Evolutionary conservation across 805 yeast species (phyloP).

Genomic region (Kluyveromyces wickerhamii): DNA sequence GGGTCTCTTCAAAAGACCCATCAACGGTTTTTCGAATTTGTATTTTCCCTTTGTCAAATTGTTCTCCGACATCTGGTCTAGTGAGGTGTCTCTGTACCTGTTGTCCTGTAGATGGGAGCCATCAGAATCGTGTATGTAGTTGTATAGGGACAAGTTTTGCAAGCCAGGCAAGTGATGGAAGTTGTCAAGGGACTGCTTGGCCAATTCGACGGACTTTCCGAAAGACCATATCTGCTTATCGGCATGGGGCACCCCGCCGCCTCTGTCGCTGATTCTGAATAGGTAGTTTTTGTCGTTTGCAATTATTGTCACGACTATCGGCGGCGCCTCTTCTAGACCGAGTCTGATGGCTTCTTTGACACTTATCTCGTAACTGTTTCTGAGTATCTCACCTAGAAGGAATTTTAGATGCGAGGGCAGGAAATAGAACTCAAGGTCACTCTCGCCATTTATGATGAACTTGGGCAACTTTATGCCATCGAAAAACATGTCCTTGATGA

Average conservation of each 20-base stretch:
- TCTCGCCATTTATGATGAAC: conserved; percentile 65
- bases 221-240: conserved; percentile 71
- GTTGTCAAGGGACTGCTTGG: conserved; percentile 50
- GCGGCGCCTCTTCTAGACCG: conserved; percentile 44
- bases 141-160: conserved; percentile 30
- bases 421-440: conserved; percentile 65
- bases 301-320: conserved; percentile 69
- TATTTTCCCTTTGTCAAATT: conserved; percentile 18
- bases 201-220: conserved; percentile 58
- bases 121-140: conserved; percentile 18
- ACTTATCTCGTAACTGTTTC: conserved; percentile 82
- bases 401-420: conserved; percentile 82
- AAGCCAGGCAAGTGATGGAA: conserved; percentile 67
- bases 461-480: conserved; percentile 60
- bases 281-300: conserved; percentile 58
- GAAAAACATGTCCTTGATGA: conserved; percentile 44
- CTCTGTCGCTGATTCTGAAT: conserved; percentile 79
- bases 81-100: conserved; percentile 33
- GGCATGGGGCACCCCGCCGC: conserved; percentile 73
- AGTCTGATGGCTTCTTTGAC: conserved; percentile 38
- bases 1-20: conserved; percentile 61
- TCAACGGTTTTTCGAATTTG: conserved; percentile 40
- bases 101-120: conserved; percentile 9
- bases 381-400: conserved; percentile 75
- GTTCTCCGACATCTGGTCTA: conserved; percentile 27